A percentile compares a stretch with the other conserved stretches of the same genome.
Conservation (phyloP, 1,139 yeast genomes). For the Candida buenavistaensis region DNA sequence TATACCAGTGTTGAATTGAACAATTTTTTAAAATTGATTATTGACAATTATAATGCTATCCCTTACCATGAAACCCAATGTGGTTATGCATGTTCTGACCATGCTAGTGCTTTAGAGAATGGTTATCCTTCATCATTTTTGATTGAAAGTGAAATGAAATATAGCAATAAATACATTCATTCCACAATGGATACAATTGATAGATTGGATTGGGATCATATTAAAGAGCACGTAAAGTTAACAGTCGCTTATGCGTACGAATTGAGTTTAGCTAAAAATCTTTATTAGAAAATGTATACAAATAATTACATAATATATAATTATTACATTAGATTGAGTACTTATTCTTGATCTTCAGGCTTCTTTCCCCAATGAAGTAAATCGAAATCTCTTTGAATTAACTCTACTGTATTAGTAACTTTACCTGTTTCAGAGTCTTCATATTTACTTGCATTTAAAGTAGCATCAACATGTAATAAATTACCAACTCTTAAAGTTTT, state of each 20-base stretch:
- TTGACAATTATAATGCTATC: conserved; percentile 61
- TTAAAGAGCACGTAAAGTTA: conserved; percentile 75
- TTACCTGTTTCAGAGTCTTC: conserved; percentile 31
- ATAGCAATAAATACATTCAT: conserved; percentile 71
- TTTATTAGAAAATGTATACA: conserved; percentile 6
- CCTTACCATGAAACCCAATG: conserved; percentile 75
- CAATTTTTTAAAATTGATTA: conserved; percentile 59
- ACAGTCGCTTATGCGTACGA: conserved; percentile 72
- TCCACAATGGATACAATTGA: conserved; percentile 80
- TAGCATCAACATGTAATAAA: conserved; percentile 44
- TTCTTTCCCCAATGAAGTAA: conserved; percentile 41
- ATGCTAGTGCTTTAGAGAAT: conserved; percentile 77
- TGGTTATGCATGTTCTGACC: conserved; percentile 94
- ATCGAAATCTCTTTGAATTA: conserved; percentile 38
- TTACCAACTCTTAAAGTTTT: conserved; percentile 43
- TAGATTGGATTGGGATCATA: conserved; percentile 71
- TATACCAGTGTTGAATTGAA: conserved; percentile 63
- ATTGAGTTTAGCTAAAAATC: conserved; percentile 41
- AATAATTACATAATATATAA: too few species aligned
- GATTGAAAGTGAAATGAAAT: conserved; percentile 69
- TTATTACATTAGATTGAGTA: too few species aligned
- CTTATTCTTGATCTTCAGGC: conserved; percentile 9
- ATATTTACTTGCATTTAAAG: conserved; percentile 34
- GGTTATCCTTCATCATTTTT: conserved; percentile 86
- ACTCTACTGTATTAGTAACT: conserved; percentile 26